These are phyloP conservation scores for Aspergillus sp. DNA, from an alignment of 2,329 filamentous ascomycete genomes.

Conservation along the genomic window DNA sequence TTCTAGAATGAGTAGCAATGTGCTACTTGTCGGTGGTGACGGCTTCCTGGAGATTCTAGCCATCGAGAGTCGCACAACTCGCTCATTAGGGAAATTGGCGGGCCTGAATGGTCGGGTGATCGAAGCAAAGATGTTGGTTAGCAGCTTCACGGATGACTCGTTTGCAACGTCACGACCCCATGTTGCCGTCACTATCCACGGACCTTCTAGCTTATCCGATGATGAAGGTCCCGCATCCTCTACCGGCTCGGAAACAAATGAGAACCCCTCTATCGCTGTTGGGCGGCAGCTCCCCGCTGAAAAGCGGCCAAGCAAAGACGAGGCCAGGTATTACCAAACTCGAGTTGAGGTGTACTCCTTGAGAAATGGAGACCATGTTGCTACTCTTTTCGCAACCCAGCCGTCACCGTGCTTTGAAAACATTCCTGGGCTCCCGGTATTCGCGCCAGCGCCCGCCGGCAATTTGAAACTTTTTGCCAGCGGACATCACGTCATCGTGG, in stretches of 20 bases:
- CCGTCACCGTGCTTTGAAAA: constrained; percentile 59
- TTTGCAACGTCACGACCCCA: constrained; percentile 64
- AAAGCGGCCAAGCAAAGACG: constrained; percentile 26
- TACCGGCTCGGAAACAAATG: constrained; percentile 35
- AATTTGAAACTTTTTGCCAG: constrained; percentile 73
- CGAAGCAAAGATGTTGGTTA: constrained; percentile 78
- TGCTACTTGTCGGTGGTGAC: constrained; percentile 76
- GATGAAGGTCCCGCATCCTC: constrained; percentile 35
- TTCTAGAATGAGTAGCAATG: constrained; percentile 52
- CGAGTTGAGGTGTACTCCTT: constrained; percentile 87
- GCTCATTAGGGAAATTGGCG: constrained; percentile 68
- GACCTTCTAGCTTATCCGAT: constrained; percentile 61
- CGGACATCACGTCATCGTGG: constrained; percentile 68
- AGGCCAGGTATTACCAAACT: constrained; percentile 66
- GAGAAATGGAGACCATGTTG: constrained; percentile 68
- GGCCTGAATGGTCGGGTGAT: constrained; percentile 78
- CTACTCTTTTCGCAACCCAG: constrained; percentile 72
- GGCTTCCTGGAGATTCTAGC: constrained; percentile 75
- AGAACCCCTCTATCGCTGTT: constrained; percentile 28
- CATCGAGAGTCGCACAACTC: constrained; percentile 69
- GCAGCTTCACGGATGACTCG: constrained; percentile 56
- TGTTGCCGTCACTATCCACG: constrained; percentile 77
- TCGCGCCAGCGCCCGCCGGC: constrained; percentile 68
- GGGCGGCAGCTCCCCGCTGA: constrained; percentile 24
- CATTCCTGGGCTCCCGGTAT: constrained; percentile 61